A percentile compares a stretch with the other conserved stretches of the same genome.
Evolutionary conservation across 495 filamentous ascomycete species (phyloP).

Genomic region (Oidiodendron maius): DNA sequence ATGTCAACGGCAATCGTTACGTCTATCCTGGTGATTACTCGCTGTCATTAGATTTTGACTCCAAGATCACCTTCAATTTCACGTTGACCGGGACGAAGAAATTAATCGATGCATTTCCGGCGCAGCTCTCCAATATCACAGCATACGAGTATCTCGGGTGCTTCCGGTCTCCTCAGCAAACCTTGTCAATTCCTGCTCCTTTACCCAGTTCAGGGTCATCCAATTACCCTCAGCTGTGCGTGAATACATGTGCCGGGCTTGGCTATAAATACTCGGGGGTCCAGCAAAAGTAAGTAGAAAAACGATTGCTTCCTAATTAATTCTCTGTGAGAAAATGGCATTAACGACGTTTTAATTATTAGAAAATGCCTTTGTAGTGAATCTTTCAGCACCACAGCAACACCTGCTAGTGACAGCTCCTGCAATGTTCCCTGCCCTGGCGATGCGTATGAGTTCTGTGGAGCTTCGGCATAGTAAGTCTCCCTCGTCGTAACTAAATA

Average conservation of each 20-base stretch:
- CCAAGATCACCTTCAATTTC: neutral
- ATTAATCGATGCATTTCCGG: neutral
- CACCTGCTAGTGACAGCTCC: neutral
- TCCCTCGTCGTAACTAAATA: no score
- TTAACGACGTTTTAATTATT: neutral
- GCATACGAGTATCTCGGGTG: neutral
- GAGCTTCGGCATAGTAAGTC: neutral
- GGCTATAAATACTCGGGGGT: neutral
- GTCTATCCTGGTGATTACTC: constrained; percentile 60
- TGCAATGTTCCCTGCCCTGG: neutral
- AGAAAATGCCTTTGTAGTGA: neutral
- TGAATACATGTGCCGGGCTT: neutral
- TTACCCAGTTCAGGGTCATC: neutral
- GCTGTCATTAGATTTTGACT: constrained; percentile 22
- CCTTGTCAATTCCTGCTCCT: neutral
- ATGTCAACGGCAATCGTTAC: constrained; percentile 50
- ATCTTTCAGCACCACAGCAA: neutral
- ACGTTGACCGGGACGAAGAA: neutral
- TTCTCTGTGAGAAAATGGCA: neutral
- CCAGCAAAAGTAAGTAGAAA: neutral
- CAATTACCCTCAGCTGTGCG: neutral
- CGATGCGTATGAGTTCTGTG: neutral
- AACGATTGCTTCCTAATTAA: neutral
- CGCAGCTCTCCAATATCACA: no score
- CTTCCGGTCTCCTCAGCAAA: neutral